A percentile compares a stretch with the other conserved stretches of the same genome.
These are phyloP conservation scores for Yamadazyma paraphyllophila DNA, from an alignment of 805 yeast species.

Conservation along the genomic window DNA sequence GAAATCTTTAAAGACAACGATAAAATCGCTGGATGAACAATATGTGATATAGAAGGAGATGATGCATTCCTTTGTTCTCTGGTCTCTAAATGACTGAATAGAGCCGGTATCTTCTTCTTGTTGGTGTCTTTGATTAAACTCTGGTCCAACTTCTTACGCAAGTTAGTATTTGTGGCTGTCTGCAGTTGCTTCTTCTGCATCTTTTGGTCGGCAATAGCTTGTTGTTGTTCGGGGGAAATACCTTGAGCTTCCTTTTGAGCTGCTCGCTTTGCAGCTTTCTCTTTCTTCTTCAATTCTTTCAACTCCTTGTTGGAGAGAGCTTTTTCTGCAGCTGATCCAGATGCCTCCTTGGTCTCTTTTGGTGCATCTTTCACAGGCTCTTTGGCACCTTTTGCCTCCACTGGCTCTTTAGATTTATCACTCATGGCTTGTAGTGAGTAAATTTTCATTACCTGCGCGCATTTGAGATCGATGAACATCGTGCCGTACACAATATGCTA, in stretches of 20 bases:
- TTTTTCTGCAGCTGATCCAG: neutral
- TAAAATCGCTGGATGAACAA: constrained; percentile 84
- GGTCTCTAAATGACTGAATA: constrained; percentile 78
- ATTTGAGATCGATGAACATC: neutral
- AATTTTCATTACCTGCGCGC: neutral
- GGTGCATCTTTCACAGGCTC: neutral
- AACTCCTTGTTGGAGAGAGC: constrained; percentile 70
- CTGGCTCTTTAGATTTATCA: constrained; percentile 1
- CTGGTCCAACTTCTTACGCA: constrained; percentile 34
- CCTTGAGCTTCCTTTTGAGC: constrained; percentile 76
- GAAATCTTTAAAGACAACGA: constrained; percentile 77
- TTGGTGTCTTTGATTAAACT: constrained; percentile 14
- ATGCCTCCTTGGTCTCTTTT: neutral
- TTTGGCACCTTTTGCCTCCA: neutral
- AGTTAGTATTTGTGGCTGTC: constrained; percentile 49
- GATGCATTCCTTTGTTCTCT: constrained; percentile 69
- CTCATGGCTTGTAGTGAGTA: constrained; percentile 1
- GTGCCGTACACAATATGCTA: neutral
- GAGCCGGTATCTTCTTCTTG: constrained; percentile 55
- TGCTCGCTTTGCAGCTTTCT: constrained; percentile 90
- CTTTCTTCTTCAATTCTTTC: constrained; percentile 83
- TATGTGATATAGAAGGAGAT: constrained; percentile 55
- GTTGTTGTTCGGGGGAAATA: constrained; percentile 46
- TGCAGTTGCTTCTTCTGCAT: constrained; percentile 42
- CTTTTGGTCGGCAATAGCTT: constrained; percentile 41